These are phyloP conservation scores for Boletus tomentosulus DNA, from an alignment of 768 basidiomycete species.

Conservation along the genomic window DNA sequence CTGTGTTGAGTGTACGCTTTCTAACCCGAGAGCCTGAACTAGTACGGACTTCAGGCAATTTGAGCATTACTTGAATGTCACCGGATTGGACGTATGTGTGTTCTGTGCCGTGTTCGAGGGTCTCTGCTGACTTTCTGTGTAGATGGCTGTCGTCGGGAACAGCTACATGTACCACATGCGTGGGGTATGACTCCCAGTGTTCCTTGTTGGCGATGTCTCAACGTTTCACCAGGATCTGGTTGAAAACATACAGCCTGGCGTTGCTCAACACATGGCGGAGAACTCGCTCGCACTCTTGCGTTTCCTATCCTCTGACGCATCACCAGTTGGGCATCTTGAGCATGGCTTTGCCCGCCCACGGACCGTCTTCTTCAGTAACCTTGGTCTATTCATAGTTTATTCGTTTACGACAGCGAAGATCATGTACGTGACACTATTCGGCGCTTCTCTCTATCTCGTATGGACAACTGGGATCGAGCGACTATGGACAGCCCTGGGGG, in stretches of 20 bases:
- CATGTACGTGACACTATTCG: conserved; percentile 52
- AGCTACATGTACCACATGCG: conserved; percentile 94
- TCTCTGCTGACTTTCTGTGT: conserved; percentile 3
- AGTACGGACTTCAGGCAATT: conserved; percentile 97
- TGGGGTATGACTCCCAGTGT: conserved; percentile 46
- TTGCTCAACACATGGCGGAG: conserved; percentile 87
- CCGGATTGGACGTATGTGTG: conserved; percentile 77
- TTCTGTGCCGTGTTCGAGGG: not conserved
- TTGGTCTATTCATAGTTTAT: conserved; percentile 69
- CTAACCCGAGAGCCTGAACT: conserved; percentile 7
- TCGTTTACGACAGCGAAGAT: conserved; percentile 67
- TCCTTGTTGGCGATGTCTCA: not conserved
- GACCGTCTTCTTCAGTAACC: conserved; percentile 74
- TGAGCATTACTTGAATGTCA: conserved; percentile 82
- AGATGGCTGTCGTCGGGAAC: conserved; percentile 91
- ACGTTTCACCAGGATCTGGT: conserved; percentile 52
- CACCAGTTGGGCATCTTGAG: conserved; percentile 64
- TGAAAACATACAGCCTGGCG: conserved; percentile 80
- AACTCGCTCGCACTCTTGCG: conserved; percentile 77
- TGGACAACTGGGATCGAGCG: conserved; percentile 28
- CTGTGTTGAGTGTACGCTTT: conserved; percentile 1
- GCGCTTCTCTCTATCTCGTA: conserved; percentile 44
- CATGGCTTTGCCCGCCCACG: conserved; percentile 46
- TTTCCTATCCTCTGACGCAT: conserved; percentile 65
- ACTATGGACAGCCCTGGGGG: conserved; percentile 39